Evolutionary conservation across 2,329 filamentous ascomycete species (phyloP).

Genomic region (Botrytis porri): DNA sequence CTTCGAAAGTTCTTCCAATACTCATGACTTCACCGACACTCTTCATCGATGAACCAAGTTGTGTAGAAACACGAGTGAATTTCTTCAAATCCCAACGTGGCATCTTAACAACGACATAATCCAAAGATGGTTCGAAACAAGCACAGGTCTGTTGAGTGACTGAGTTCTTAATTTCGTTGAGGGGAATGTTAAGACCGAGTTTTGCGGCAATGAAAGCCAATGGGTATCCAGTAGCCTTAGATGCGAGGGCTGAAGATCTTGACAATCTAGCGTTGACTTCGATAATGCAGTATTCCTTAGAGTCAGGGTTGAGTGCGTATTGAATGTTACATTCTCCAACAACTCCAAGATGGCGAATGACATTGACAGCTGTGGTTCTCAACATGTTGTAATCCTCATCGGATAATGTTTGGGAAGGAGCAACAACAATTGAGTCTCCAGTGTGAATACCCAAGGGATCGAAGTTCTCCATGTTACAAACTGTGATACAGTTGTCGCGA

Average conservation of each 20-base stretch:
- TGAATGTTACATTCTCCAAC: constrained; percentile 99
- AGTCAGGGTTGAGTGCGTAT: constrained; percentile 94
- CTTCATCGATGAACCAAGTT: constrained; percentile 98
- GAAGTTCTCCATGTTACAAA: constrained; percentile 99
- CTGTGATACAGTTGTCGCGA: constrained; percentile 97
- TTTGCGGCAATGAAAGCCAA: constrained; percentile 97
- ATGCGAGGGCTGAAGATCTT: constrained; percentile 92
- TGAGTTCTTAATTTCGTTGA: constrained; percentile 94
- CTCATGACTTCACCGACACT: constrained; percentile 99
- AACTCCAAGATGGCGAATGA: constrained; percentile 92
- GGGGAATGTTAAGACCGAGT: constrained; percentile 91
- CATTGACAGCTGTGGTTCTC: constrained; percentile 94
- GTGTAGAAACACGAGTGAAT: constrained; percentile 97
- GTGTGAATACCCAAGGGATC: constrained; percentile 97
- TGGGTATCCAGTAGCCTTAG: constrained; percentile 96
- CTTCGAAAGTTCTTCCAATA: constrained; percentile 96
- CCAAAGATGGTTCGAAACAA: constrained; percentile 95
- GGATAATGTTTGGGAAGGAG: constrained; percentile 91
- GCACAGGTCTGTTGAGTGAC: constrained; percentile 98
- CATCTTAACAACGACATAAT: constrained; percentile 99
- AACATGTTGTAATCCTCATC: constrained; percentile 99
- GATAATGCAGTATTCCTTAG: constrained; percentile 96
- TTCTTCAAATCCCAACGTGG: constrained; percentile 97
- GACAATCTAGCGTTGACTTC: constrained; percentile 99
- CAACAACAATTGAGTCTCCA: constrained; percentile 97